Conservation (phyloP, 164 flowering plant species). For the Cinnamomum chago region DNA sequence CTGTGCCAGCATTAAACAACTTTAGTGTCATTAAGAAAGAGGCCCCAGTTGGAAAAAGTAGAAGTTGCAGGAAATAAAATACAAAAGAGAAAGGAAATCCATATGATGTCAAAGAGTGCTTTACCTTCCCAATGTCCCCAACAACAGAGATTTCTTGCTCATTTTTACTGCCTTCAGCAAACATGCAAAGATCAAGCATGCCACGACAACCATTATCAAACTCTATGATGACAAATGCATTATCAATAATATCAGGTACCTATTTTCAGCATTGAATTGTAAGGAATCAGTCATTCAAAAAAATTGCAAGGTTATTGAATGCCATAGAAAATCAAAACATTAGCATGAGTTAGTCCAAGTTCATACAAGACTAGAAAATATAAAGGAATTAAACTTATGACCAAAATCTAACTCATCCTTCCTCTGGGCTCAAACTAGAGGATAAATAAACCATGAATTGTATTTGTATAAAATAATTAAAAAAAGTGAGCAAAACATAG, state of each 20-base stretch:
- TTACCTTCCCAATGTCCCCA: slow-evolving; percentile 84
- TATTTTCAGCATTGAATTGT: slow-evolving; percentile 20
- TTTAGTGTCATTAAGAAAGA: background rate
- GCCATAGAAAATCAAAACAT: no score
- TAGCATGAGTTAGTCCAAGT: no score
- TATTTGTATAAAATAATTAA: no score
- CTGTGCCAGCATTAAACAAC: background rate
- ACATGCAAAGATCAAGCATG: slow-evolving; percentile 96
- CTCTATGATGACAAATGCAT: slow-evolving; percentile 88
- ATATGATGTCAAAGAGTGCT: background rate
- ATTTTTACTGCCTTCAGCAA: slow-evolving; percentile 97
- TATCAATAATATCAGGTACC: slow-evolving; percentile 97
- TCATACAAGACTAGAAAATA: no score
- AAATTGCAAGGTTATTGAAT: no score
- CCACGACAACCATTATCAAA: slow-evolving; percentile 88
- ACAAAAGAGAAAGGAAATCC: background rate
- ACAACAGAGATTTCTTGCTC: slow-evolving; percentile 97
- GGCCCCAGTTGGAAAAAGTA: background rate
- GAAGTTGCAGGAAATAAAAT: background rate
- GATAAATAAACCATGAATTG: no score
- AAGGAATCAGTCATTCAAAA: background rate
- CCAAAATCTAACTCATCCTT: no score
- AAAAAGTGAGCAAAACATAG: no score
- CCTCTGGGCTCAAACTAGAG: no score
- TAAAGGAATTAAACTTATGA: no score